phyloP scores from a whole-genome alignment of 2,329 filamentous ascomycete species.

The Keithomyces neogunnii region DNA sequence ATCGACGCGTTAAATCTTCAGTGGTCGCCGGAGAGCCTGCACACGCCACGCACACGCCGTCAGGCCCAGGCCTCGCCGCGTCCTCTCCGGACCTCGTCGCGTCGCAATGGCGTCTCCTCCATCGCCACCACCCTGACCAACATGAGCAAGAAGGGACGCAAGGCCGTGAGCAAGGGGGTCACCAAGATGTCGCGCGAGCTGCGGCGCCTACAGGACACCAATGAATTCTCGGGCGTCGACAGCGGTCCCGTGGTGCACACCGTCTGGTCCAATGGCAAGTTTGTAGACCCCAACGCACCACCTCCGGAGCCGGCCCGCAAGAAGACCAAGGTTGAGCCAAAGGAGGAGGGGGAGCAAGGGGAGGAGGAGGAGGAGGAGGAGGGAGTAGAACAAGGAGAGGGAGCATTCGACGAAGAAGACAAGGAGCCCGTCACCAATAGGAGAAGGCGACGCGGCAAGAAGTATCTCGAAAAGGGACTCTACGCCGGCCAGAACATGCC shows the following conservation, averaged over 20 bases:
- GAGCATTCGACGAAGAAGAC: slow-evolving; percentile 27
- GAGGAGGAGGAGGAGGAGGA: slow-evolving; percentile 11
- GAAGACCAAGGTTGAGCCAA: slow-evolving; percentile 19
- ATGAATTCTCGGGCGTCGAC: slow-evolving; percentile 53
- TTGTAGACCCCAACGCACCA: slow-evolving; percentile 37
- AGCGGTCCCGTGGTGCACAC: slow-evolving; percentile 48
- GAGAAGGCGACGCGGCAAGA: slow-evolving; percentile 51
- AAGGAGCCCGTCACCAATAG: slow-evolving; percentile 28
- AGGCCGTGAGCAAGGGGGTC: slow-evolving; percentile 40
- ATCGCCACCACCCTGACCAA: slow-evolving; percentile 40
- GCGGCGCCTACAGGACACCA: slow-evolving; percentile 51
- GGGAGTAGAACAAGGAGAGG: slow-evolving; percentile 25
- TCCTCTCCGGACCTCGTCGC: slow-evolving; percentile 34
- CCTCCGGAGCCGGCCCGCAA: slow-evolving; percentile 29
- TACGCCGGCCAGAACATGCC: slow-evolving; percentile 72
- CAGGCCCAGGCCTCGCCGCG: slow-evolving; percentile 22
- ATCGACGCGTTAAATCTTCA: slow-evolving; percentile 39
- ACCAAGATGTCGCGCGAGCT: slow-evolving; percentile 48
- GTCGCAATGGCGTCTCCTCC: slow-evolving; percentile 27
- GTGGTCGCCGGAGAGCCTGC: slow-evolving; percentile 31
- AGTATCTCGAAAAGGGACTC: slow-evolving; percentile 73
- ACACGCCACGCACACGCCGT: slow-evolving; percentile 24
- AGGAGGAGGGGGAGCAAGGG: slow-evolving; percentile 1
- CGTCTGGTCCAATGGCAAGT: slow-evolving; percentile 59
- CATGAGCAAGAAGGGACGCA: slow-evolving; percentile 53